Conservation (phyloP, 495 filamentous ascomycete species). For the Lophiostoma macrostomum region DNA sequence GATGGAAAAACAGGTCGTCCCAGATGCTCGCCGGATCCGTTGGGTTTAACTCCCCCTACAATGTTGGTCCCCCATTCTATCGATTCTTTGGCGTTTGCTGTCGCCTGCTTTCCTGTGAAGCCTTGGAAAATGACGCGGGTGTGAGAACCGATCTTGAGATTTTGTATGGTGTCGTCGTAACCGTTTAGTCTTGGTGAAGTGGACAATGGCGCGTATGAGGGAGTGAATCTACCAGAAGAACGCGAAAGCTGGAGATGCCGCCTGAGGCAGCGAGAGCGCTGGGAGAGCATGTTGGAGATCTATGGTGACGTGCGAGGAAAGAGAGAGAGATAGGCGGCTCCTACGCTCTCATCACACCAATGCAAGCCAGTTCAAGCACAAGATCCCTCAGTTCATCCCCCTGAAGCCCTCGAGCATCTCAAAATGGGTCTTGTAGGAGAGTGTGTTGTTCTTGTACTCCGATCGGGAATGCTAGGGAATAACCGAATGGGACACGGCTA, state of each 20-base stretch:
- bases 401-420: too few relatives aligned
- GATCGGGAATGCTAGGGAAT: constrained; percentile 4
- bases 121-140: constrained; percentile 86
- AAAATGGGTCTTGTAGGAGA: not conserved
- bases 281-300: constrained; percentile 11
- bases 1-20: constrained; percentile 75
- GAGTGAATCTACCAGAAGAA: not conserved
- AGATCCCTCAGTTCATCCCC: too few relatives aligned
- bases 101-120: constrained; percentile 77
- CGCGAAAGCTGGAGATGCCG: not conserved
- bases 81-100: constrained; percentile 77
- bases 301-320: not conserved
- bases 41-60: constrained; percentile 80
- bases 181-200: constrained; percentile 37
- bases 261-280: constrained; percentile 10
- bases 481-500: not conserved
- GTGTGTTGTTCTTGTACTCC: not conserved
- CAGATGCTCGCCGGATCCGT: constrained; percentile 72
- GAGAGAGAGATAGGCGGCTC: not conserved
- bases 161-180: constrained; percentile 66
- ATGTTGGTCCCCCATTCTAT: constrained; percentile 84
- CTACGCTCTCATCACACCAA: too few relatives aligned
- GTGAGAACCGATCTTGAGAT: constrained; percentile 73
- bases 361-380: too few relatives aligned
- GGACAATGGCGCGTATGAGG: constrained; percentile 41